phyloP scores from a whole-genome alignment of 2,329 filamentous ascomycete genomes.

The Corniculantispora saksenae region DNA sequence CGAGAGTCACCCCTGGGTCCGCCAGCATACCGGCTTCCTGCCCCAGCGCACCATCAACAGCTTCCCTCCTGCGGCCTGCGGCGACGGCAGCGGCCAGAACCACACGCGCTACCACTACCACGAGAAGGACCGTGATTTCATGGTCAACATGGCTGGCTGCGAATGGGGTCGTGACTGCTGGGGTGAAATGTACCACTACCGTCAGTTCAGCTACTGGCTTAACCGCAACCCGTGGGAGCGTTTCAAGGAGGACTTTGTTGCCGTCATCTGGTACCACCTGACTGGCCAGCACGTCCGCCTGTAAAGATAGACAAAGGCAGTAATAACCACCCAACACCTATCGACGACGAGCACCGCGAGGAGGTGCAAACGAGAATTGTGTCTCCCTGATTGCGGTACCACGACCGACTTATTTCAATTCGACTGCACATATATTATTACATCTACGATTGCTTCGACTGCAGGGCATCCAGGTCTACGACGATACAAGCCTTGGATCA shows the following conservation, averaged over 20 bases:
- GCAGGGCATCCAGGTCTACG: neutral
- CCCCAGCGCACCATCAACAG: conserved; percentile 92
- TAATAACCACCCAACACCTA: conserved; percentile 12
- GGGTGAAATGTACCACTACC: conserved; percentile 96
- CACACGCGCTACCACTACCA: conserved; percentile 83
- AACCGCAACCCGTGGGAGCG: conserved; percentile 82
- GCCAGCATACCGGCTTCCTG: conserved; percentile 84
- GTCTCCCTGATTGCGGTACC: neutral
- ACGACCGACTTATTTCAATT: conserved; percentile 20
- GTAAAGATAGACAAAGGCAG: conserved; percentile 30
- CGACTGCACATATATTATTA: conserved; percentile 16
- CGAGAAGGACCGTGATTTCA: conserved; percentile 81
- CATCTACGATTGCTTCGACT: neutral
- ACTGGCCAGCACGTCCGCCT: conserved; percentile 63
- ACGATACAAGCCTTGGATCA: neutral
- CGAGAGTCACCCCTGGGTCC: conserved; percentile 86
- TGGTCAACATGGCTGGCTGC: conserved; percentile 98
- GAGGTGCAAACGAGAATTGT: neutral
- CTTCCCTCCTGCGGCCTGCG: conserved; percentile 88
- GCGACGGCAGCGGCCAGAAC: conserved; percentile 63
- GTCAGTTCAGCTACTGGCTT: conserved; percentile 84
- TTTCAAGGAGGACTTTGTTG: conserved; percentile 67
- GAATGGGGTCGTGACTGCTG: conserved; percentile 97
- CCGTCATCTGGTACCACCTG: conserved; percentile 62
- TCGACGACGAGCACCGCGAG: neutral